phyloP scores from a whole-genome alignment of 768 basidiomycete genomes.

The Calocybe gangraenosa region DNA sequence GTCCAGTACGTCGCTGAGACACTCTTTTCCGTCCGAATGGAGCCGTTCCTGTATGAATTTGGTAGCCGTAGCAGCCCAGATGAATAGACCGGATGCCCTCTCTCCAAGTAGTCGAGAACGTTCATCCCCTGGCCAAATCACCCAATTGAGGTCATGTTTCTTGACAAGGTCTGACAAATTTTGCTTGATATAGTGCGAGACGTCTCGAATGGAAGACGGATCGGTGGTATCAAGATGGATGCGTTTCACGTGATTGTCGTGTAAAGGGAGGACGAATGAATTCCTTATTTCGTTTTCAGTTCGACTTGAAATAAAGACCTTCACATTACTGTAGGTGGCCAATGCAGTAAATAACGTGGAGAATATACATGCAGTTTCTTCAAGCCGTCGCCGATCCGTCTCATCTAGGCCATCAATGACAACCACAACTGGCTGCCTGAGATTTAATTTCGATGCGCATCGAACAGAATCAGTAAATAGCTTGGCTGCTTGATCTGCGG shows the following conservation, averaged over 20 bases:
- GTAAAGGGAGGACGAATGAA: neutral
- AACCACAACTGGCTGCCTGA: slow-evolving; percentile 6
- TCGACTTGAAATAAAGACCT: slow-evolving; percentile 13
- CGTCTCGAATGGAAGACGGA: slow-evolving; percentile 8
- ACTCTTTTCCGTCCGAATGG: slow-evolving; percentile 4
- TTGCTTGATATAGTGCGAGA: slow-evolving; percentile 4
- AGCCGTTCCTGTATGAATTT: slow-evolving; percentile 9
- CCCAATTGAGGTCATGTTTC: slow-evolving; percentile 5
- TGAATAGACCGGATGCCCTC: slow-evolving; percentile 15
- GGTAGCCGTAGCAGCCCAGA: slow-evolving; percentile 7
- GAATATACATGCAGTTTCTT: slow-evolving; percentile 8
- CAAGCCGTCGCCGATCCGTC: slow-evolving; percentile 7
- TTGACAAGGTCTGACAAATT: slow-evolving; percentile 2
- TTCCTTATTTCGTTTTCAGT: slow-evolving; percentile 11
- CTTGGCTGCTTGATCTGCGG: no score
- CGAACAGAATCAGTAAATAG: no score
- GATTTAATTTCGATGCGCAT: slow-evolving; percentile 7
- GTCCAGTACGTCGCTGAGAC: slow-evolving; percentile 7
- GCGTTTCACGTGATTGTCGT: slow-evolving; percentile 8
- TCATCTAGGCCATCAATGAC: no score
- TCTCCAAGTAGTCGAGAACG: slow-evolving; percentile 3
- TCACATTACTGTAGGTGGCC: slow-evolving; percentile 3
- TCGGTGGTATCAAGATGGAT: slow-evolving; percentile 9
- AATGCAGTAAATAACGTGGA: slow-evolving; percentile 9
- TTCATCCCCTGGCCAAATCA: slow-evolving; percentile 12